Percentiles rank a stretch among this genome's conserved stretches.
These are phyloP conservation scores for Aaosphaeria pasadenensis DNA, from an alignment of 2,329 filamentous ascomycete species.

Conservation along the genomic window DNA sequence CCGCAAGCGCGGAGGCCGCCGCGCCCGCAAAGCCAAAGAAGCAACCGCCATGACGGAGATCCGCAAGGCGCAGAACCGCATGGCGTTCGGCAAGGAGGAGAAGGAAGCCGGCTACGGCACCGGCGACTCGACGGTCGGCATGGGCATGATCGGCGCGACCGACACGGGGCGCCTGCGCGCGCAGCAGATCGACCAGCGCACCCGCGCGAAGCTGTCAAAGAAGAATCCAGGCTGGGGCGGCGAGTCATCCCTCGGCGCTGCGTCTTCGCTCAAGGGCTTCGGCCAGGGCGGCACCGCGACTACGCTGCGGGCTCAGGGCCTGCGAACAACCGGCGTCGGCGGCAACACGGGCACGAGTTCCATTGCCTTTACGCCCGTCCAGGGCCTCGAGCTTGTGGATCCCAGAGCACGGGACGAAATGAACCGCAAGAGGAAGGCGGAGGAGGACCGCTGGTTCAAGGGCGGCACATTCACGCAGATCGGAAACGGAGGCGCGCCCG, in stretches of 20 bases:
- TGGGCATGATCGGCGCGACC: conserved; percentile 91
- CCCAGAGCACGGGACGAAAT: conserved; percentile 87
- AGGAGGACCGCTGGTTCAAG: conserved; percentile 96
- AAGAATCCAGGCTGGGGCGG: conserved; percentile 96
- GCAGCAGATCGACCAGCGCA: conserved; percentile 88
- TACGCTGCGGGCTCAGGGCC: conserved; percentile 73
- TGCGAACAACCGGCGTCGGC: conserved; percentile 80
- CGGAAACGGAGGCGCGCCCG: conserved; percentile 37
- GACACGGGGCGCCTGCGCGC: conserved; percentile 87
- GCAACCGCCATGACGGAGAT: conserved; percentile 96
- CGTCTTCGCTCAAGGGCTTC: conserved; percentile 75
- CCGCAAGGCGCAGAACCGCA: conserved; percentile 90
- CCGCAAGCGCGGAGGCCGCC: conserved; percentile 84
- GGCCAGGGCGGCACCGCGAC: conserved; percentile 63
- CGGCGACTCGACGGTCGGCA: conserved; percentile 78
- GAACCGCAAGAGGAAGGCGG: conserved; percentile 85
- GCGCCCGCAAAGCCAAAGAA: conserved; percentile 93
- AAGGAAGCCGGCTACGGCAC: conserved; percentile 87
- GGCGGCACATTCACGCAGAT: conserved; percentile 95
- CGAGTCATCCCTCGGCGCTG: conserved; percentile 49
- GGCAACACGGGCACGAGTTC: conserved; percentile 69
- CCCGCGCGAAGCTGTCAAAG: conserved; percentile 86
- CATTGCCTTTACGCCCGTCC: conserved; percentile 89
- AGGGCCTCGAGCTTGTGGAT: conserved; percentile 92
- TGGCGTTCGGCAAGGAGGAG: conserved; percentile 95